Evolutionary conservation across 2,329 filamentous ascomycete species (phyloP).

Genomic region (Pyricularia grisea): DNA sequence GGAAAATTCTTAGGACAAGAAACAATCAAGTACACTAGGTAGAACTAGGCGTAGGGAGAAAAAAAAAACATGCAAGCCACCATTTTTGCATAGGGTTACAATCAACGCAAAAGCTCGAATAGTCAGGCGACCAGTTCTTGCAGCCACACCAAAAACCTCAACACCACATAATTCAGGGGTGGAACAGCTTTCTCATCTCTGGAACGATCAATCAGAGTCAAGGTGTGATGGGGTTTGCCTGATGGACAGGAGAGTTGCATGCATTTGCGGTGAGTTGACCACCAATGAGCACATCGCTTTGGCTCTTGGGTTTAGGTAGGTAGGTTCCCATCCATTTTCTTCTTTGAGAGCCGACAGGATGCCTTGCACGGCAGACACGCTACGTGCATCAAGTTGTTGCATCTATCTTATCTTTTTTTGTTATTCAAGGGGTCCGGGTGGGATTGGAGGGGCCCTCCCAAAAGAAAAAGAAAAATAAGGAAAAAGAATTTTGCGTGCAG

Average conservation of each 20-base stretch:
- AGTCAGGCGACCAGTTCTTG: not conserved
- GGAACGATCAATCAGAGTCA: not conserved
- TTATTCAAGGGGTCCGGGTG: not conserved
- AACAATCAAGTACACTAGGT: not conserved
- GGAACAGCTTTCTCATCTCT: not conserved
- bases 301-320: not conserved
- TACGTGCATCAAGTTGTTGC: not conserved
- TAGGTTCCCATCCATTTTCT: not conserved
- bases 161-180: too few relatives aligned
- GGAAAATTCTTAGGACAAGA: not conserved
- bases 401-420: not conserved
- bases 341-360: not conserved
- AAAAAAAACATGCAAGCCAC: not conserved
- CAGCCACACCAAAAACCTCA: not conserved
- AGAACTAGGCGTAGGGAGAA: too few relatives aligned
- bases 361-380: not conserved
- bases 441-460: not conserved
- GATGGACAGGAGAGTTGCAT: not conserved
- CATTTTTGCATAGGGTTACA: not conserved
- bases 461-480: not conserved
- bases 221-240: not conserved
- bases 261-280: not conserved
- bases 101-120: not conserved
- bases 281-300: not conserved
- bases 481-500: not conserved